Base-by-base conservation (phyloP, 75 land plant genomes). In the Larix kaempferi region DNA sequence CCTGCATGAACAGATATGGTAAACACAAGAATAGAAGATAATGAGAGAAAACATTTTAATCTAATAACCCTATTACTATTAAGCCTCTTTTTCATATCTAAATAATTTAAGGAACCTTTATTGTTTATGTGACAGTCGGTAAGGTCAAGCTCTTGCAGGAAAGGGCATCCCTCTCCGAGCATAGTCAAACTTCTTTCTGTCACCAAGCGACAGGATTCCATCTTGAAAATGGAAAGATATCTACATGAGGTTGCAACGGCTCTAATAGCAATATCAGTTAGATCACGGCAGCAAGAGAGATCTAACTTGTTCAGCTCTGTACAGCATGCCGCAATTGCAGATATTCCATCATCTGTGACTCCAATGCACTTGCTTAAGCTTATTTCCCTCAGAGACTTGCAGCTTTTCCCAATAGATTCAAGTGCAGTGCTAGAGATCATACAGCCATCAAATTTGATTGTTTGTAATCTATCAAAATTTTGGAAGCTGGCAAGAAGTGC, bases 301-400 rank as follows among this genome's bases (percentile, higher is more conserved):
- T 97, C 96, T n/a, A 97, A 78, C 81, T 92, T 94, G 75, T 78
- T 83, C 80, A 97, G 81, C 15, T 86, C 81, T 62, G 77, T 85
- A 67, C 91, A 92, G 64, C 90, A 89, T 16, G 72, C 64, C 25
- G 88, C 86, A 74, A 92, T 63, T 11, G 73, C 85, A 19, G 83
- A 84, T n/a, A 97, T 82, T 17, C 89, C 98, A 74, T 80, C 87
- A 82, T 97, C 99, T 63, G 92, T 92, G 64, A 97, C 98, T 11
- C 99, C 99, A 26, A 67, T 59, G 76, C 98, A 94, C 74, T 97
- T 97, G 85, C 99, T 91, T 75, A 97, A 82, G 78, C 98, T 95
- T 52, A 94, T 71, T 64, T 92, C 99, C 76, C 71, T 86, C 35
- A 97, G 77, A 22, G 84, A 80, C 56, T 76, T 78, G 78, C 89